phyloP scores from a whole-genome alignment of 768 basidiomycete genomes.

The Hygrophorus pudorinus region DNA sequence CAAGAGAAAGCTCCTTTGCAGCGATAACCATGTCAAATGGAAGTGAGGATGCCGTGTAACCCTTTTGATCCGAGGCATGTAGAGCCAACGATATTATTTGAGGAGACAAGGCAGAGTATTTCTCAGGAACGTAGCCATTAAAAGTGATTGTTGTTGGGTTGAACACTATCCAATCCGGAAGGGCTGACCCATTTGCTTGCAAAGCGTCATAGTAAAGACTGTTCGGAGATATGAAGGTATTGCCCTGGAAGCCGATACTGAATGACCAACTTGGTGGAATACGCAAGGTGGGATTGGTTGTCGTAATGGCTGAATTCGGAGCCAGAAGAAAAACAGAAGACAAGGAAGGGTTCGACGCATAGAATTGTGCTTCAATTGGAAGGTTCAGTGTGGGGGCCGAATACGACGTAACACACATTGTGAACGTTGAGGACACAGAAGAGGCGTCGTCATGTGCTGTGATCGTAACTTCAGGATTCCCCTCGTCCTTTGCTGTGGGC shows the following conservation, averaged over 20 bases:
- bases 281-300: constrained; percentile 46
- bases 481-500: constrained; percentile 54
- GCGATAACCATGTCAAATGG: constrained; percentile 63
- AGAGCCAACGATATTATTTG: constrained; percentile 42
- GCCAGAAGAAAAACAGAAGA: constrained; percentile 68
- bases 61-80: constrained; percentile 62
- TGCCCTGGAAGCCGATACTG: constrained; percentile 70
- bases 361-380: constrained; percentile 53
- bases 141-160: constrained; percentile 60
- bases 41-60: constrained; percentile 51
- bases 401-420: constrained; percentile 45
- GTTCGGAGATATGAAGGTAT: constrained; percentile 43
- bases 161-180: constrained; percentile 74
- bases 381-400: constrained; percentile 44
- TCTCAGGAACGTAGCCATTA: constrained; percentile 62
- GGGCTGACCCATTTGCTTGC: constrained; percentile 52
- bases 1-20: constrained; percentile 52
- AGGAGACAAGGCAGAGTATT: constrained; percentile 28
- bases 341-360: constrained; percentile 46
- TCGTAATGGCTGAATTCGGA: constrained; percentile 45
- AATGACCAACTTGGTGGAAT: constrained; percentile 84
- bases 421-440: constrained; percentile 41
- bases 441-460: constrained; percentile 48
- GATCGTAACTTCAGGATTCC: constrained; percentile 49
- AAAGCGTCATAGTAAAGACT: constrained; percentile 55